Percentiles rank a stretch among this genome's conserved stretches.
Conservation (phyloP, 129 eudicot species). For the Pittosporum tobira region DNA sequence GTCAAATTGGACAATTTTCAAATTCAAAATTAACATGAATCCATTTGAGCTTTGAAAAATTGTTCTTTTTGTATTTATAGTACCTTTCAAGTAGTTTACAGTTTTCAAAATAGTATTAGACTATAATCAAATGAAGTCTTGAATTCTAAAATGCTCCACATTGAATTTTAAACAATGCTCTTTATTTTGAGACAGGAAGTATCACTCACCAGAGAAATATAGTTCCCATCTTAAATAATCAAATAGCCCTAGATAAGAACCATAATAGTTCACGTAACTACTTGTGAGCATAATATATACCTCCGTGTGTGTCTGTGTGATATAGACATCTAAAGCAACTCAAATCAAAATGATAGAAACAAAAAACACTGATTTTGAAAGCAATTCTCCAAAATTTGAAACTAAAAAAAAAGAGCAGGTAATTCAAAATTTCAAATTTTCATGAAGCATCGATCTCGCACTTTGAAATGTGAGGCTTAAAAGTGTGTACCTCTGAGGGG, state of each 20-base stretch:
- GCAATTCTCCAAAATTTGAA: not conserved
- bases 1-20: too few relatives aligned
- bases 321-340: not conserved
- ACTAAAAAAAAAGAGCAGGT: not conserved
- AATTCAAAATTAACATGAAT: too few relatives aligned
- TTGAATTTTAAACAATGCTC: too few relatives aligned
- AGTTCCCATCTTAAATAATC: not conserved
- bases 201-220: not conserved
- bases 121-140: too few relatives aligned
- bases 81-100: too few relatives aligned
- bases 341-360: not conserved
- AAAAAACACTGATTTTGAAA: not conserved
- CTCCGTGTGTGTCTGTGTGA: too few relatives aligned
- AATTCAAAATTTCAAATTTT: conserved; percentile 4
- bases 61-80: too few relatives aligned
- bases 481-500: conserved; percentile 63
- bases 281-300: not conserved
- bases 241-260: not conserved
- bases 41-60: too few relatives aligned
- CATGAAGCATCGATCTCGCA: conserved; percentile 1
- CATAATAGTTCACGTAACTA: not conserved
- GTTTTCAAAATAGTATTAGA: too few relatives aligned
- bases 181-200: too few relatives aligned
- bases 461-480: not conserved
- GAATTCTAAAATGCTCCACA: too few relatives aligned